These are phyloP conservation scores for Stephania cephalantha DNA, from an alignment of 164 flowering plant species.

Conservation along the genomic window DNA sequence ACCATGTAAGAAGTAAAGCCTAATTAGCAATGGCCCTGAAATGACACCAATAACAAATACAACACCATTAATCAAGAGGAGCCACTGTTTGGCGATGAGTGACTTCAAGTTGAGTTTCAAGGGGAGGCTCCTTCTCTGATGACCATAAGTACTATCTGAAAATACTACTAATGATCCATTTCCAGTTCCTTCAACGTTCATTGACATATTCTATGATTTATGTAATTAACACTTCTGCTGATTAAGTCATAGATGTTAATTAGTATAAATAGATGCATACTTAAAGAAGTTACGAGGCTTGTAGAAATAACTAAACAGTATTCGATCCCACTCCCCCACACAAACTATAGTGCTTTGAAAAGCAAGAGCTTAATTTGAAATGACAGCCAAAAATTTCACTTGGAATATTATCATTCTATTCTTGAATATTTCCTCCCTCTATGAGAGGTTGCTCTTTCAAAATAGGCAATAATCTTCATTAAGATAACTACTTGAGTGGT, in stretches of 20 bases:
- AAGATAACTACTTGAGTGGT: not conserved
- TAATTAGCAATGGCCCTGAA: conserved; percentile 8
- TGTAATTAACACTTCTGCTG: not conserved
- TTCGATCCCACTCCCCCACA: too few relatives aligned
- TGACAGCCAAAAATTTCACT: too few relatives aligned
- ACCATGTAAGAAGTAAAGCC: conserved; percentile 10
- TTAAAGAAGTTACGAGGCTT: not conserved
- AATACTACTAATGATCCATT: not conserved
- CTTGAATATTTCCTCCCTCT: not conserved
- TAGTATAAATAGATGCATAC: not conserved
- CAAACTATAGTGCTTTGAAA: too few relatives aligned
- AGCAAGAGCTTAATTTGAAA: too few relatives aligned
- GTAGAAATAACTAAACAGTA: not conserved
- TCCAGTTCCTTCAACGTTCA: not conserved
- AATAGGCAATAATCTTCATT: not conserved
- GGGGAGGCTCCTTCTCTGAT: not conserved
- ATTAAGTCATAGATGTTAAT: not conserved
- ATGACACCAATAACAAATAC: not conserved
- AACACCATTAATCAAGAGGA: not conserved
- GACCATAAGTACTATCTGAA: not conserved
- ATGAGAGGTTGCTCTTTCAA: not conserved
- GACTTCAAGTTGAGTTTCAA: not conserved
- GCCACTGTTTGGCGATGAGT: conserved; percentile 2
- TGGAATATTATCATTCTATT: too few relatives aligned
- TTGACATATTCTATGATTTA: not conserved